A percentile compares a stretch with the other conserved stretches of the same genome.
phyloP scores from a whole-genome alignment of 2,329 filamentous ascomycete genomes.

The Mollisia scopiformis region DNA sequence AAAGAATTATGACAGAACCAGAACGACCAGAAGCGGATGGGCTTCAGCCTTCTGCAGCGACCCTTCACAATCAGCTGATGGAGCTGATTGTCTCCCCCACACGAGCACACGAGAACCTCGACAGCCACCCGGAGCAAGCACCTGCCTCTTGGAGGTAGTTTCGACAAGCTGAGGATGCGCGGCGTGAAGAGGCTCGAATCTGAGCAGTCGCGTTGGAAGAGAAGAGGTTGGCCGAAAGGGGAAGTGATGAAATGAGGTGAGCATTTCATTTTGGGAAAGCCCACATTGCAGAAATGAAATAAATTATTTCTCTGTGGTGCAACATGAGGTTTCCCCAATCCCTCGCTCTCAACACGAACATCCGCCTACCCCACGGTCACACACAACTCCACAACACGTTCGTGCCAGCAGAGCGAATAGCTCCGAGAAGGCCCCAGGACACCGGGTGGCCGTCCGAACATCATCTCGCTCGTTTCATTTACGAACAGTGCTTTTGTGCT shows the following conservation, averaged over 20 bases:
- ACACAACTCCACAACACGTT: constrained; percentile 10
- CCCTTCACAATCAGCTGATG: constrained; percentile 1
- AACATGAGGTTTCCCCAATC: not conserved
- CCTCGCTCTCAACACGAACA: not conserved
- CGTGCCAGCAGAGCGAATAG: not conserved
- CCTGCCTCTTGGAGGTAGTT: not conserved
- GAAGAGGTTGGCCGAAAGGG: constrained; percentile 1
- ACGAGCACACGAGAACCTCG: constrained; percentile 1
- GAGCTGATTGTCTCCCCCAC: constrained; percentile 1
- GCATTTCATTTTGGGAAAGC: too few species aligned
- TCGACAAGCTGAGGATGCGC: not conserved
- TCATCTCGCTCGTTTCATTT: not conserved
- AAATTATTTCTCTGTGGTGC: not conserved
- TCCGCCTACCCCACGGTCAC: constrained; percentile 14
- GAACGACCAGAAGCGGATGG: not conserved
- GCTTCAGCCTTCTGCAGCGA: constrained; percentile 6
- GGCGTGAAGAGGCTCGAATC: not conserved
- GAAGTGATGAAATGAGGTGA: constrained; percentile 1
- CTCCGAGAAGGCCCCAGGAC: constrained; percentile 6
- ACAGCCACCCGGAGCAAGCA: not conserved
- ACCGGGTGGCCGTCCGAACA: constrained; percentile 9
- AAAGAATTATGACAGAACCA: constrained; percentile 9
- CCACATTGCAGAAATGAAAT: too few species aligned
- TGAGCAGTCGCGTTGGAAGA: constrained; percentile 8
- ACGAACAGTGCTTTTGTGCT: not conserved